phyloP scores from a whole-genome alignment of 805 yeast species.

The Yamadazyma ubonensis region DNA sequence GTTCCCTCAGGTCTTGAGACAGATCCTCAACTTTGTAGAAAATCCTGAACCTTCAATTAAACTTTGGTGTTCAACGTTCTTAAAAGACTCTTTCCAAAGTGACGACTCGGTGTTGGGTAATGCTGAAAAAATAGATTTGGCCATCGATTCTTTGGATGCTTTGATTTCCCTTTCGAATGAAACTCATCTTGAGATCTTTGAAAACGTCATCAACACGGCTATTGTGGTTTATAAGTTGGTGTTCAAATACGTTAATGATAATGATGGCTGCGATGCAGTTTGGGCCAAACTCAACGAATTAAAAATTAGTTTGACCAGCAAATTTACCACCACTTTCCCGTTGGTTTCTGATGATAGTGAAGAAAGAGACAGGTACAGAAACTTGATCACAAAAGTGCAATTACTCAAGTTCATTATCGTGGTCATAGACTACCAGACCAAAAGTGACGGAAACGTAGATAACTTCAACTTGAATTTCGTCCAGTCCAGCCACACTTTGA shows the following conservation, averaged over 20 bases:
- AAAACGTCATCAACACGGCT: conserved; percentile 34
- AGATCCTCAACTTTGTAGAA: conserved; percentile 36
- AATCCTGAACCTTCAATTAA: conserved; percentile 36
- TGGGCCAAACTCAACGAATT: conserved; percentile 61
- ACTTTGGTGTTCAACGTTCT: conserved; percentile 41
- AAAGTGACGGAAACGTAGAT: conserved; percentile 34
- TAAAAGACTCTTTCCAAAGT: conserved; percentile 36
- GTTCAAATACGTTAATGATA: conserved; percentile 46
- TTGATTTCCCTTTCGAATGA: conserved; percentile 27
- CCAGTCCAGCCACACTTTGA: conserved; percentile 60
- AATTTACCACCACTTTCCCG: conserved; percentile 61
- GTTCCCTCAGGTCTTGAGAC: conserved; percentile 45
- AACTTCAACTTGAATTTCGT: conserved; percentile 53
- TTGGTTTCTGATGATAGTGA: conserved; percentile 45
- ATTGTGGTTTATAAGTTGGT: conserved; percentile 44
- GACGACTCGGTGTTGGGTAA: conserved; percentile 24
- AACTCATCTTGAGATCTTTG: conserved; percentile 31
- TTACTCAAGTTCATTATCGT: conserved; percentile 64
- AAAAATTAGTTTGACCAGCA: conserved; percentile 56
- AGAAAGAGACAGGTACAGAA: conserved; percentile 50
- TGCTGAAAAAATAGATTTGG: conserved; percentile 36
- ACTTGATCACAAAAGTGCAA: conserved; percentile 62
- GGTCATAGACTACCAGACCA: conserved; percentile 45
- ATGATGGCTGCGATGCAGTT: conserved; percentile 41
- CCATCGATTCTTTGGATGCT: conserved; percentile 39